Evolutionary conservation across 176 grass and related monocot species (phyloP), one percentile per base, ranked within the genome.

Genomic region (Eragrostis curvula): DNA sequence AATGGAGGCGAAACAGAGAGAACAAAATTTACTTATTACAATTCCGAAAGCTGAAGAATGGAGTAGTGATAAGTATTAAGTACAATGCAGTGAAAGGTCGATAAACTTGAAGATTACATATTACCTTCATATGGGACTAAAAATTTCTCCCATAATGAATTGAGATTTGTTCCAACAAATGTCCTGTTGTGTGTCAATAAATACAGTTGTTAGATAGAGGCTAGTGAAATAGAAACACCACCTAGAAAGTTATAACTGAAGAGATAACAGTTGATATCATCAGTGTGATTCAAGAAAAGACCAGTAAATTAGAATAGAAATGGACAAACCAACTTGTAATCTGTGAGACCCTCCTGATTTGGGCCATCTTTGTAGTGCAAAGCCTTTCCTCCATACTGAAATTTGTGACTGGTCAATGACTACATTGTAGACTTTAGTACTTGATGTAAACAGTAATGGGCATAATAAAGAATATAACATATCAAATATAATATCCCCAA

Each of bases 101-200:
- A n/a, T n/a, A 48, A 9, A 27, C 13, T 46, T 23, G 5, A 75
- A 45, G 10, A 89, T 36, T 12, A 56, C 18, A 77, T 60, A 57
- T 84, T 93, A 98, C 96, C 96, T 86, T 91, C 44, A 43, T 82
- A 93, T n/a, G 87, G 61, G 71, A 93, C 71, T 49, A 95, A 84
- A 95, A 95, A 95, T 0, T 88, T 93, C 66, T 93, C 82, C 92
- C 96, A 98, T 32, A 59, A 70, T 59, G 92, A 90, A 93, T 89
- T 98, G 53, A 98, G 84, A 75, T 95, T 98, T 86, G 96, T 95
- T 85, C 92, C 96, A 66, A 95, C 87, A 90, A 95, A 98, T 89
- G 92, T 93, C 82, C 96, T 98, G 88, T 81, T 53, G 75, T 41
- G 50, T 84, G 72, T 13, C 79, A 79, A 25, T n/a, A 74, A 77